Evolutionary conservation across 208 protist genomes (phyloP).

Genomic region (Trypanosoma congolense): DNA sequence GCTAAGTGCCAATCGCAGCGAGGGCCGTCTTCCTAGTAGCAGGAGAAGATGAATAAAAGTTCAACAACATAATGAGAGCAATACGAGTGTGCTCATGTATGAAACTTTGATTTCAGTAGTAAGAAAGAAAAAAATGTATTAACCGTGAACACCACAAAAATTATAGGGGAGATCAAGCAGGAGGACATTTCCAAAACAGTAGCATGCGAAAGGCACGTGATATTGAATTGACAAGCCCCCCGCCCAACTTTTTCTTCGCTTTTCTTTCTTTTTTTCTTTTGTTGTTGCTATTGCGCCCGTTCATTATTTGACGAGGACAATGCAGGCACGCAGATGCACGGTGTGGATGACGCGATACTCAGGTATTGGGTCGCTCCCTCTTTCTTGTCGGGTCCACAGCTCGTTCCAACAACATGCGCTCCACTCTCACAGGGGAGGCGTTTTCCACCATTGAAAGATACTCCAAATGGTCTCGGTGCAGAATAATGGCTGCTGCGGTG

Average conservation of each 20-base stretch:
- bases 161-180: conserved; percentile 1
- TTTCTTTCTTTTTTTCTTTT: no score
- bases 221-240: no score
- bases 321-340: no score
- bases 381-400: conserved; percentile 60
- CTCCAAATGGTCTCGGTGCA: conserved; percentile 58
- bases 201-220: not conserved
- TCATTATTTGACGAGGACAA: no score
- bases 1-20: no score
- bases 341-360: conserved; percentile 2
- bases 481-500: conserved; percentile 69
- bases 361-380: conserved; percentile 19
- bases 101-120: not conserved
- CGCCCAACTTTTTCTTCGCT: no score
- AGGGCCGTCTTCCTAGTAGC: no score
- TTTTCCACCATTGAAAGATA: conserved; percentile 82
- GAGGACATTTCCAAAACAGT: conserved; percentile 1
- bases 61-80: no score
- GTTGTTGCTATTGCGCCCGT: no score
- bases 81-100: not conserved
- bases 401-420: conserved; percentile 73
- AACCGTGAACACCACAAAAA: not conserved
- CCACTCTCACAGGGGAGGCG: conserved; percentile 64
- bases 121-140: not conserved
- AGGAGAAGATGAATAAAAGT: no score